Evolutionary conservation across 345 rosid genomes (phyloP).

Genomic region (Gossypium australe): DNA sequence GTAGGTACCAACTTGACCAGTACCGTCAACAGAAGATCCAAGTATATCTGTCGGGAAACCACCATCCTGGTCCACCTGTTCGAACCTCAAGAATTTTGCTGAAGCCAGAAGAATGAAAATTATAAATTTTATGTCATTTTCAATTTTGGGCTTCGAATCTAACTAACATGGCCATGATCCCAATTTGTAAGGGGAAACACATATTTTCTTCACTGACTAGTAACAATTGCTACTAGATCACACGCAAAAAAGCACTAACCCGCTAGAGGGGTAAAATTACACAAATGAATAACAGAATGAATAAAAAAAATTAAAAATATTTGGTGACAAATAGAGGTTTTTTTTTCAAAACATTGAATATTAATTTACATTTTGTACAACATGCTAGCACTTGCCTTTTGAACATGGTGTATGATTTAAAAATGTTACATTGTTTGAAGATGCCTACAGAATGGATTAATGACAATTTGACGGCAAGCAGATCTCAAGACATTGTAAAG

Average conservation of each 20-base stretch:
- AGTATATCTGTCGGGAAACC: conserved; percentile 47
- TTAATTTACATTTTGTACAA: neutral
- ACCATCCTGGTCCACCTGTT: conserved; percentile 83
- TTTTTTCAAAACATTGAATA: neutral
- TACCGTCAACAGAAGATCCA: conserved; percentile 78
- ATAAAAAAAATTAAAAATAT: neutral
- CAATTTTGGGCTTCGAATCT: neutral
- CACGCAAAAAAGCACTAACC: neutral
- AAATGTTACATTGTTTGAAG: neutral
- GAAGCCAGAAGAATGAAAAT: conserved; percentile 22
- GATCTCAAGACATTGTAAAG: neutral
- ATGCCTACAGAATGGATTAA: neutral
- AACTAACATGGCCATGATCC: neutral
- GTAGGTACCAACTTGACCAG: conserved; percentile 94
- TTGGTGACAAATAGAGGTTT: neutral
- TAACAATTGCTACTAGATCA: neutral
- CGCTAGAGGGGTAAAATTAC: neutral
- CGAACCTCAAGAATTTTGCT: conserved; percentile 95
- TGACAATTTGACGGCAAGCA: neutral
- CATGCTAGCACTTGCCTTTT: conserved; percentile 3
- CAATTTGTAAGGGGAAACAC: neutral
- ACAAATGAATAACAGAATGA: neutral
- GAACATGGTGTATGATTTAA: neutral
- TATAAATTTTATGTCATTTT: neutral
- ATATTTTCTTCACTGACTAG: neutral